Evolutionary conservation across 148 eudicot genomes (phyloP).

Genomic region (Camellia japonica): DNA sequence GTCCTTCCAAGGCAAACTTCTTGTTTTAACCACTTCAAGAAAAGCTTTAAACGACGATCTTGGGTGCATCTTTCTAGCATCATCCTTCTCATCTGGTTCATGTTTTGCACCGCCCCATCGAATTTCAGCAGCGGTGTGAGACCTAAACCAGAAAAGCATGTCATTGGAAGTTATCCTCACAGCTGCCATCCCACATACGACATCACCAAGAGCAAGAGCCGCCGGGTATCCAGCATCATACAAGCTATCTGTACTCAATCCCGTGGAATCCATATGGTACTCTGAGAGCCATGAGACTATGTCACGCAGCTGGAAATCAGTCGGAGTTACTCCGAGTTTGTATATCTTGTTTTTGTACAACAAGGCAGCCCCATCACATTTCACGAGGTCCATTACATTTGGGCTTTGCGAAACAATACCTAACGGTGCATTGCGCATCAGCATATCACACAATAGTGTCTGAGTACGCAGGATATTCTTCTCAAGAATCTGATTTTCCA

Average conservation of each 20-base stretch:
- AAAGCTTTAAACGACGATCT: conserved; percentile 94
- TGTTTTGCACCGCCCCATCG: conserved; percentile 97
- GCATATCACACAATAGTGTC: conserved; percentile 87
- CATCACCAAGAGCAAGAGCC: conserved; percentile 64
- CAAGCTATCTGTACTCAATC: conserved; percentile 90
- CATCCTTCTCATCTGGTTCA: conserved; percentile 64
- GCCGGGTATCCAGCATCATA: conserved; percentile 90
- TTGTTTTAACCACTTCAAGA: conserved; percentile 77
- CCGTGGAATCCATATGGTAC: conserved; percentile 81
- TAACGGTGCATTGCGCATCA: conserved; percentile 81
- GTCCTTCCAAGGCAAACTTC: conserved; percentile 92
- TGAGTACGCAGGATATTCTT: conserved; percentile 88
- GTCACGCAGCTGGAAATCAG: conserved; percentile 63
- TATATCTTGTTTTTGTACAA: conserved; percentile 57
- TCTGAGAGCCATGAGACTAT: conserved; percentile 70
- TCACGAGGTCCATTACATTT: conserved; percentile 91
- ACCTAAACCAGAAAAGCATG: conserved; percentile 93
- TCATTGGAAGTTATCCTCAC: conserved; percentile 62
- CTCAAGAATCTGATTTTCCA: conserved; percentile 75
- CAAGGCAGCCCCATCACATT: conserved; percentile 88
- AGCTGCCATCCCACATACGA: conserved; percentile 91
- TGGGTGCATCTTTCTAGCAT: conserved; percentile 83
- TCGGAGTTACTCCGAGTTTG: conserved; percentile 65
- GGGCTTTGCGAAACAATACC: conserved; percentile 85
- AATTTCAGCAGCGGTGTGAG: conserved; percentile 78